A percentile compares a stretch with the other conserved stretches of the same genome.
Conservation (phyloP, 495 filamentous ascomycete genomes). For the Barbatosphaeria neglecta region DNA sequence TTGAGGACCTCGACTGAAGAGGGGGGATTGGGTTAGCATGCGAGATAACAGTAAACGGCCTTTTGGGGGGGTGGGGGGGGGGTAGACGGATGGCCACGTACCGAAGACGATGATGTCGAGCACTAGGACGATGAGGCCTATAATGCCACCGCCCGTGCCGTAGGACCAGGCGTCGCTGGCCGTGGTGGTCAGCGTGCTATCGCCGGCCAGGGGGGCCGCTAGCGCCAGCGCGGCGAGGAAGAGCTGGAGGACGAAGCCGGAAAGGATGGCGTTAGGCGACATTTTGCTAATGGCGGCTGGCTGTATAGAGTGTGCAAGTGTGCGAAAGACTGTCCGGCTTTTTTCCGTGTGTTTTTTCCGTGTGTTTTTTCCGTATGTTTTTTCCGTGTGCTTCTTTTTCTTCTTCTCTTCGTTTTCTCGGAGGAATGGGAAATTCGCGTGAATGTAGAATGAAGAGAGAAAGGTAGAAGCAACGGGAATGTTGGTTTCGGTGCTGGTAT, state of each 20-base stretch:
- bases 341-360: too few relatives aligned
- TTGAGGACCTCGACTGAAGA: constrained; percentile 38
- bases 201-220: constrained; percentile 22
- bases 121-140: constrained; percentile 36
- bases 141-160: constrained; percentile 34
- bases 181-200: constrained; percentile 4
- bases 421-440: too few relatives aligned
- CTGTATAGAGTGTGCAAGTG: too few relatives aligned
- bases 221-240: constrained; percentile 23
- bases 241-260: constrained; percentile 27
- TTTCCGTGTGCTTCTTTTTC: too few relatives aligned
- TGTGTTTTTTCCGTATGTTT: too few relatives aligned
- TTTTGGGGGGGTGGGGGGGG: background rate
- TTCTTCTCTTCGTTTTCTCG: too few relatives aligned
- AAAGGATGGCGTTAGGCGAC: constrained; percentile 15
- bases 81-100: constrained; percentile 10
- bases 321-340: too few relatives aligned
- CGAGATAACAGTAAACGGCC: background rate
- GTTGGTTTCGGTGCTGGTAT: too few relatives aligned
- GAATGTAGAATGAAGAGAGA: too few relatives aligned
- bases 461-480: too few relatives aligned
- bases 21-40: background rate
- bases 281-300: too few relatives aligned
- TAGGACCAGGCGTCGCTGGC: constrained; percentile 24
- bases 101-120: constrained; percentile 40